Evolutionary conservation across 148 eudicot species (phyloP).

Genomic region (Beta vulgaris): DNA sequence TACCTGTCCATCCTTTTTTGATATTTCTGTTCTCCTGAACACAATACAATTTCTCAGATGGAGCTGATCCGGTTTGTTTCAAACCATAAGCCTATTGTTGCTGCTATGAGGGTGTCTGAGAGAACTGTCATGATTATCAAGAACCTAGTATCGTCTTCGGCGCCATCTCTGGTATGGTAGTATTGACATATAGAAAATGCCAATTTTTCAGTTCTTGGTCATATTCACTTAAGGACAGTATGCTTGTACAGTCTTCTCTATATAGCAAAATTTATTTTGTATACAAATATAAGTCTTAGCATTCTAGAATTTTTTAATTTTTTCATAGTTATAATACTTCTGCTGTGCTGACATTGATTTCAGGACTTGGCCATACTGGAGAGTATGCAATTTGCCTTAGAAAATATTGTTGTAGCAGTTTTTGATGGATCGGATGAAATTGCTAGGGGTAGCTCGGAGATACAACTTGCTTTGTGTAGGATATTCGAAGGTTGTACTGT

Average conservation of each 20-base stretch:
- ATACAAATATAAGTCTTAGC: background rate
- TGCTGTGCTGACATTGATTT: slow-evolving; percentile 8
- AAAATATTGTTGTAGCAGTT: slow-evolving; percentile 59
- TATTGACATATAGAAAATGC: background rate
- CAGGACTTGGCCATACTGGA: slow-evolving; percentile 80
- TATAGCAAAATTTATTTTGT: background rate
- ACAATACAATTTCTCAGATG: slow-evolving; percentile 47
- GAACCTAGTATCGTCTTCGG: slow-evolving; percentile 42
- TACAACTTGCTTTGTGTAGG: slow-evolving; percentile 54
- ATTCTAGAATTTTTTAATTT: background rate
- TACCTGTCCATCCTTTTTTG: background rate
- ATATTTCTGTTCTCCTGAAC: slow-evolving; percentile 2
- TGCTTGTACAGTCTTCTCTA: background rate
- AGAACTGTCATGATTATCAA: slow-evolving; percentile 53
- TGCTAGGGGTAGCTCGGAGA: slow-evolving; percentile 44
- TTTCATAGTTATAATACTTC: too few relatives aligned
- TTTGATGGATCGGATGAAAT: slow-evolving; percentile 76
- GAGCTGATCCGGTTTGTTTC: slow-evolving; percentile 83
- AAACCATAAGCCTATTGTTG: slow-evolving; percentile 63
- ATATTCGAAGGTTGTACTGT: slow-evolving; percentile 68
- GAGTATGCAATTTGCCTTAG: slow-evolving; percentile 87
- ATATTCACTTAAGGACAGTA: background rate
- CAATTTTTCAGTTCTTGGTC: background rate
- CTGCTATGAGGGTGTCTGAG: slow-evolving; percentile 73
- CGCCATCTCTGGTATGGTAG: slow-evolving; percentile 68